Conservation (phyloP, 2,329 filamentous ascomycete species). For the Penicillium sp. region DNA sequence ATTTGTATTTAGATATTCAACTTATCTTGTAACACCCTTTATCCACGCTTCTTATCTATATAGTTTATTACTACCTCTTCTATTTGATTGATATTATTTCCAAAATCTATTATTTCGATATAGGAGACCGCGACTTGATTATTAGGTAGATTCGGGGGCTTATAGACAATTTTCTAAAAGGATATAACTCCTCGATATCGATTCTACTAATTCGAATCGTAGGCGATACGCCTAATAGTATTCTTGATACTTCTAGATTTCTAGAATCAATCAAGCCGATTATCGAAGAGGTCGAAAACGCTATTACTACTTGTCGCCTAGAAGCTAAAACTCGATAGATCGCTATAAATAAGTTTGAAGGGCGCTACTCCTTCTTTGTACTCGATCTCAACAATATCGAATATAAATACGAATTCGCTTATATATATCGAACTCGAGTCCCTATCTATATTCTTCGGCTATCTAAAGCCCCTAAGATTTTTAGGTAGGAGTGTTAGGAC, state of each 20-base stretch:
- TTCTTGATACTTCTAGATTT: conserved; percentile 4
- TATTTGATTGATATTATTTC: too few relatives aligned
- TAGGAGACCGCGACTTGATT: background rate
- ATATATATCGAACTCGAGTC: conserved; percentile 1
- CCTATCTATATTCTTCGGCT: conserved; percentile 4
- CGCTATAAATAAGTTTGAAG: conserved; percentile 4
- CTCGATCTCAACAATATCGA: conserved; percentile 11
- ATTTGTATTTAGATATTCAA: too few relatives aligned
- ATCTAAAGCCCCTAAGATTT: conserved; percentile 7
- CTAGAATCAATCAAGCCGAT: conserved; percentile 3
- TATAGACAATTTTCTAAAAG: background rate
- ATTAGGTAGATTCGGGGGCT: background rate
- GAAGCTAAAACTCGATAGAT: conserved; percentile 6
- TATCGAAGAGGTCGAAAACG: conserved; percentile 1
- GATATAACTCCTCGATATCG: background rate
- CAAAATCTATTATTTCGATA: conserved; percentile 1
- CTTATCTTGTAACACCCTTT: too few relatives aligned
- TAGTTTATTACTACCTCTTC: too few relatives aligned
- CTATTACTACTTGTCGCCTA: background rate
- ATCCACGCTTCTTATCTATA: too few relatives aligned
- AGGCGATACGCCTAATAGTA: conserved; percentile 17
- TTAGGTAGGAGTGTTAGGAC: conserved; percentile 5
- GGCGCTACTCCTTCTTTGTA: conserved; percentile 13
- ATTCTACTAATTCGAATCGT: conserved; percentile 2
- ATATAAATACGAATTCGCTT: conserved; percentile 9